Evolutionary conservation across 202 grass and related monocot species (phyloP).

Genomic region (Miscanthus sacchariflorus): DNA sequence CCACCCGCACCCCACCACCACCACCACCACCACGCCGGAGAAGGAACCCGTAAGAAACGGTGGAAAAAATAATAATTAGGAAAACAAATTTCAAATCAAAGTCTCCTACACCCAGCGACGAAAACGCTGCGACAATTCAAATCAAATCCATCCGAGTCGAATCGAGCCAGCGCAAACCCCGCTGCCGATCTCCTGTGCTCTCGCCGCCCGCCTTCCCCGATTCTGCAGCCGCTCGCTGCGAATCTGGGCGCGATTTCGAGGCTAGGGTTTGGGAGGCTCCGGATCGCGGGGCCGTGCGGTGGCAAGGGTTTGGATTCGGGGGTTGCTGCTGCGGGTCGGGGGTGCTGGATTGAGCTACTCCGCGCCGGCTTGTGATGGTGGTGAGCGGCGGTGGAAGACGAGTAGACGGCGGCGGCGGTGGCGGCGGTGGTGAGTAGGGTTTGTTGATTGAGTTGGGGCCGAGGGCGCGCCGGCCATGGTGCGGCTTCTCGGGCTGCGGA

Average conservation of each 20-base stretch:
- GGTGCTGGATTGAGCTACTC: slow-evolving; percentile 48
- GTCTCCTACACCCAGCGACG: slow-evolving; percentile 36
- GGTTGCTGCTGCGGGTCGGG: neutral
- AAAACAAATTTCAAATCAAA: slow-evolving; percentile 52
- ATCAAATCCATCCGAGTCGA: slow-evolving; percentile 37
- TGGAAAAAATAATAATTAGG: neutral
- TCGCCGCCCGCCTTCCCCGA: neutral
- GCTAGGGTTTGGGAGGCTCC: slow-evolving; percentile 55
- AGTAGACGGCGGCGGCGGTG: neutral
- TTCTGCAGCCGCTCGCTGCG: slow-evolving; percentile 11
- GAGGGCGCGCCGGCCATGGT: slow-evolving; percentile 66
- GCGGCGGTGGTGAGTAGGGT: slow-evolving; percentile 27
- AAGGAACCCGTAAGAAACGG: slow-evolving; percentile 39
- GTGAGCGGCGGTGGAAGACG: slow-evolving; percentile 12
- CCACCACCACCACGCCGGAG: slow-evolving; percentile 50
- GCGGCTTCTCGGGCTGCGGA: slow-evolving; percentile 87
- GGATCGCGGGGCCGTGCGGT: slow-evolving; percentile 19
- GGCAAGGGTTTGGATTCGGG: slow-evolving; percentile 42
- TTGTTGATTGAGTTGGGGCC: slow-evolving; percentile 4
- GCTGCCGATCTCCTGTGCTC: slow-evolving; percentile 2
- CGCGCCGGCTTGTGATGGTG: slow-evolving; percentile 38
- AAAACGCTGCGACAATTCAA: slow-evolving; percentile 45
- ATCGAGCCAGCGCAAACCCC: slow-evolving; percentile 1
- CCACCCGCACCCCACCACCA: neutral
- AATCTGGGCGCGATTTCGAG: slow-evolving; percentile 44